Evolutionary conservation across 805 yeast species (phyloP).

Genomic region (Grigorovia yakushimaensis): DNA sequence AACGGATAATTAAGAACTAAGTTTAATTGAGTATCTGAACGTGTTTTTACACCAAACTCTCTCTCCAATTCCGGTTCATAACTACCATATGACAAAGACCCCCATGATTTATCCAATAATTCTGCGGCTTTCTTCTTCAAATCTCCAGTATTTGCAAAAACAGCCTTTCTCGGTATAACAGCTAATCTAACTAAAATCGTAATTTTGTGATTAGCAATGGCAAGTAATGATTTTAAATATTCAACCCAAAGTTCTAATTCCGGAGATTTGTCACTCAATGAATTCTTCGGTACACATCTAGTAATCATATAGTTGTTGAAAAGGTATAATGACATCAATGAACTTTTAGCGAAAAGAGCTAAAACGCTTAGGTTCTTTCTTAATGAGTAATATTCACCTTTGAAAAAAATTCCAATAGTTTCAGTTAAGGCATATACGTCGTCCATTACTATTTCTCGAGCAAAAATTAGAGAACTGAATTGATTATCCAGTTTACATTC

Average conservation of each 20-base stretch:
- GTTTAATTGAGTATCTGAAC: slow-evolving; percentile 65
- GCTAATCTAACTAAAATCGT: slow-evolving; percentile 61
- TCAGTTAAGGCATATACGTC: slow-evolving; percentile 36
- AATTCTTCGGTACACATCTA: slow-evolving; percentile 48
- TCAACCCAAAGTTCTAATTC: slow-evolving; percentile 53
- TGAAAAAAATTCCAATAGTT: slow-evolving; percentile 42
- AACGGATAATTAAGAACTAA: slow-evolving; percentile 50
- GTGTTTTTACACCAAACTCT: slow-evolving; percentile 49
- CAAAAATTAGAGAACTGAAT: slow-evolving; percentile 34
- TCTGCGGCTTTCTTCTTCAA: slow-evolving; percentile 50
- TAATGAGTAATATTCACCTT: slow-evolving; percentile 52
- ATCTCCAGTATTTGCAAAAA: slow-evolving; percentile 52
- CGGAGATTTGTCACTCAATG: slow-evolving; percentile 24
- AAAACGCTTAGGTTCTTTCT: slow-evolving; percentile 66
- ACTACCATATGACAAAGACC: slow-evolving; percentile 55
- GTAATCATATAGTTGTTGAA: slow-evolving; percentile 40
- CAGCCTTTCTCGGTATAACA: slow-evolving; percentile 63
- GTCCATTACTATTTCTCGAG: slow-evolving; percentile 32
- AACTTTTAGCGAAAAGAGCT: slow-evolving; percentile 46
- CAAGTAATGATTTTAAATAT: slow-evolving; percentile 47
- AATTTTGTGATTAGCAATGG: slow-evolving; percentile 56
- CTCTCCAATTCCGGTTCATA: slow-evolving; percentile 38
- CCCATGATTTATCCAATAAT: slow-evolving; percentile 60
- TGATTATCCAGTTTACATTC: slow-evolving; percentile 31
- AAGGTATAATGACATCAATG: slow-evolving; percentile 45